phyloP scores from a whole-genome alignment of 2,329 filamentous ascomycete genomes.

The Alternaria gansuensis region DNA sequence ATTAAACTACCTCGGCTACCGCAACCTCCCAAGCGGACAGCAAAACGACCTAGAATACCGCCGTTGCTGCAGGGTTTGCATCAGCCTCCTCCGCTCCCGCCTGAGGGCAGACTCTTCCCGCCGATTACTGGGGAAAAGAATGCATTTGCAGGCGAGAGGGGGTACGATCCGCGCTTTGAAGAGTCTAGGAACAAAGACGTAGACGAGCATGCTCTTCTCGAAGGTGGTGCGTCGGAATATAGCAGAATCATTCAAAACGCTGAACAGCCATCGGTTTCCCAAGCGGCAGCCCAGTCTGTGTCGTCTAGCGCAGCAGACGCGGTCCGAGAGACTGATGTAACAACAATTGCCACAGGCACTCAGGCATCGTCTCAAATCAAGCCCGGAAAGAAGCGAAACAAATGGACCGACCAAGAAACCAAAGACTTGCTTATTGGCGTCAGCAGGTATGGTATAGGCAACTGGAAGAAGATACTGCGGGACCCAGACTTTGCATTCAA shows the following conservation, averaged over 20 bases:
- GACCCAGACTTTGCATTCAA: conserved; percentile 66
- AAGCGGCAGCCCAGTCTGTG: conserved; percentile 1
- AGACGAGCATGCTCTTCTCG: conserved; percentile 17
- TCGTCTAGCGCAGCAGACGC: neutral
- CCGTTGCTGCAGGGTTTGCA: conserved; percentile 67
- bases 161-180: conserved; percentile 23
- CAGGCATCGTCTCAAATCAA: conserved; percentile 35
- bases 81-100: conserved; percentile 65
- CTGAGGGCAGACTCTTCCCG: conserved; percentile 66
- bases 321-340: neutral
- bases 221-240: conserved; percentile 4
- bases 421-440: conserved; percentile 66
- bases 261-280: conserved; percentile 1
- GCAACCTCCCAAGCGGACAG: conserved; percentile 42
- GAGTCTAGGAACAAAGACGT: conserved; percentile 23
- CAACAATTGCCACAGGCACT: conserved; percentile 11
- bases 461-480: conserved; percentile 70
- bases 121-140: conserved; percentile 64
- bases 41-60: conserved; percentile 54
- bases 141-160: conserved; percentile 28
- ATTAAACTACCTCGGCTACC: conserved; percentile 54
- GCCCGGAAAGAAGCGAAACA: conserved; percentile 63
- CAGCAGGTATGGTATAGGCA: conserved; percentile 68
- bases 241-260: conserved; percentile 4
- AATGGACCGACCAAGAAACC: conserved; percentile 71